phyloP scores from a whole-genome alignment of 2,329 filamentous ascomycete genomes.

The Emergomyces orientalis region DNA sequence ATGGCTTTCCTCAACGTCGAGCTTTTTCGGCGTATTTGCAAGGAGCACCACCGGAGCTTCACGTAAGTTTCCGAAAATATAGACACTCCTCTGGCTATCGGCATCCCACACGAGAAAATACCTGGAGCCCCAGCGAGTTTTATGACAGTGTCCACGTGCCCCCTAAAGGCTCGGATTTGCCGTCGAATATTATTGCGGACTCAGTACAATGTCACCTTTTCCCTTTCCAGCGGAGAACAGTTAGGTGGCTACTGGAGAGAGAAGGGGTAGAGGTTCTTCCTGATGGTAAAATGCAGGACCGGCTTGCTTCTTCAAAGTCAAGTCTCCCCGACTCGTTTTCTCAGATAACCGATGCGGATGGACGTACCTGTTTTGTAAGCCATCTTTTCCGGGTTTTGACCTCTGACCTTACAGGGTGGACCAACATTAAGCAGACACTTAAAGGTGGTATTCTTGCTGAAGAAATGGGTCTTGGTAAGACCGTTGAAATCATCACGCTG shows the following conservation, averaged over 20 bases:
- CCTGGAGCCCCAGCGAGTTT: slow-evolving; percentile 31
- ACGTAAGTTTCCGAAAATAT: background rate
- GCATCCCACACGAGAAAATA: background rate
- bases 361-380: slow-evolving; percentile 33
- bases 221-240: slow-evolving; percentile 41
- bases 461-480: slow-evolving; percentile 45
- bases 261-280: slow-evolving; percentile 32
- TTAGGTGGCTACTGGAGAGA: slow-evolving; percentile 39
- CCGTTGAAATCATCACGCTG: slow-evolving; percentile 40
- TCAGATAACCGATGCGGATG: slow-evolving; percentile 29
- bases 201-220: slow-evolving; percentile 34
- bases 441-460: slow-evolving; percentile 42
- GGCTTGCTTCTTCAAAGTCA: slow-evolving; percentile 9
- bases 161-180: slow-evolving; percentile 23
- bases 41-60: background rate
- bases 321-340: slow-evolving; percentile 34
- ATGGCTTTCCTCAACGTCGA: slow-evolving; percentile 15
- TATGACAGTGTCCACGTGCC: slow-evolving; percentile 42
- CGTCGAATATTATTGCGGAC: slow-evolving; percentile 28
- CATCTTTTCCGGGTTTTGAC: slow-evolving; percentile 34
- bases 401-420: slow-evolving; percentile 29
- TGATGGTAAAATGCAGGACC: slow-evolving; percentile 24
- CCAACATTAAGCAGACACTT: slow-evolving; percentile 23
- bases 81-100: background rate
- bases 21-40: slow-evolving; percentile 27